A percentile compares a stretch with the other conserved stretches of the same genome.
Conservation (phyloP, 148 eudicot genomes). For the Suaeda aralocaspica region DNA sequence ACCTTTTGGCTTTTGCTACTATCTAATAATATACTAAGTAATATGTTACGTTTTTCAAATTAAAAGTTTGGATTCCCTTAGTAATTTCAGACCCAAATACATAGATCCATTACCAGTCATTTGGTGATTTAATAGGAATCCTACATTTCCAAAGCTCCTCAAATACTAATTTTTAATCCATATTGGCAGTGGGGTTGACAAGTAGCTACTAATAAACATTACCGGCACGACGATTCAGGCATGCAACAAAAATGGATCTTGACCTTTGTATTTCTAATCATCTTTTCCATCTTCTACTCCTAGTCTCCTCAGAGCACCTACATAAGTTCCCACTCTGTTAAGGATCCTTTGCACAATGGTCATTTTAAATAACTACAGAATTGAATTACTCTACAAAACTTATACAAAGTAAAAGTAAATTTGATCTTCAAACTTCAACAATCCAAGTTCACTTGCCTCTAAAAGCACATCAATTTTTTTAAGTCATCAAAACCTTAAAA, state of each 20-base stretch:
- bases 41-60: too few species aligned
- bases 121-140: not conserved
- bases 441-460: not conserved
- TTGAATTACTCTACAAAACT: not conserved
- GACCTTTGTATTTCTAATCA: not conserved
- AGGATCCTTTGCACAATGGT: not conserved
- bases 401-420: not conserved
- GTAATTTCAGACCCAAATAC: not conserved
- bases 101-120: not conserved
- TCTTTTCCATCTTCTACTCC: constrained; percentile 3
- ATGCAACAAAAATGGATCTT: not conserved
- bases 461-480: not conserved
- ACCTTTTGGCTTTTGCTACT: too few species aligned
- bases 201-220: not conserved
- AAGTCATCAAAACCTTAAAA: not conserved
- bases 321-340: not conserved
- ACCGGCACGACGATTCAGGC: not conserved
- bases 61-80: not conserved
- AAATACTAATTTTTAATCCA: not conserved
- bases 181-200: not conserved
- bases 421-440: not conserved
- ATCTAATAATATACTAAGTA: too few species aligned
- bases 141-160: not conserved
- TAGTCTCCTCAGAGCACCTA: constrained; percentile 9
- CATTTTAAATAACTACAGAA: not conserved